Evolutionary conservation across 306 rosid genomes (phyloP), one percentile per base, ranked within the genome.

Genomic region (Gastrolobium villosum): DNA sequence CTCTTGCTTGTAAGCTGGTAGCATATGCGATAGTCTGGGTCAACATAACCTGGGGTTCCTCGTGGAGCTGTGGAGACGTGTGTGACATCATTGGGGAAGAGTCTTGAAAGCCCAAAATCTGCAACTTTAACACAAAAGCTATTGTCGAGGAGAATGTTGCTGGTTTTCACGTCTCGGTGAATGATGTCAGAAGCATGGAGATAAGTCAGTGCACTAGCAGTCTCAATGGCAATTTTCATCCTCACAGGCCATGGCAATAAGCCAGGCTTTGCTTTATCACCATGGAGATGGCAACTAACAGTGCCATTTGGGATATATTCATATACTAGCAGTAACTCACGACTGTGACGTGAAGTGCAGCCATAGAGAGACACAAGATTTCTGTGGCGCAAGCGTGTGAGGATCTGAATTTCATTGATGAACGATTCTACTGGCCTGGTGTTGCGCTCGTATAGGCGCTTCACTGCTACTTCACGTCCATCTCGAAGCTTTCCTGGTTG

Each of bases 401-500:
- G 91, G 41, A 91, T 87, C 77, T 85, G 76, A 28, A 89, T 74
- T 81, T 89, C 93, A 14, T 91, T 91, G 64, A 74, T 76, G 77
- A 89, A 91, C 35, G 87, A 85, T 72, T 89, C 88, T 35, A 82
- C 74, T 4, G 89, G 87, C 75, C 77, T 84, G 65, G 84, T 84
- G 53, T 83, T 89, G 43, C 87, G 89, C 75, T 89, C 82, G 8
- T 84, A 86, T 6, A 91, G 76, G 44, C 89, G 85, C 87, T 89
- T 91, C 66, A 91, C 90, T 11, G 93, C 91, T 55, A 91, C 93
- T 86, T 91, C 96, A n/a, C 93, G 79, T 10, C 89, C 91, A 76
- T 91, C 96, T 65, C 35, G 55, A 63, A 91, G 91, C 40, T 52
- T 86, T 5, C 96, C 93, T 91, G 72, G 45, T 66, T 39, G 20